phyloP scores from a whole-genome alignment of 768 basidiomycete species.

The Calocybe indica region DNA sequence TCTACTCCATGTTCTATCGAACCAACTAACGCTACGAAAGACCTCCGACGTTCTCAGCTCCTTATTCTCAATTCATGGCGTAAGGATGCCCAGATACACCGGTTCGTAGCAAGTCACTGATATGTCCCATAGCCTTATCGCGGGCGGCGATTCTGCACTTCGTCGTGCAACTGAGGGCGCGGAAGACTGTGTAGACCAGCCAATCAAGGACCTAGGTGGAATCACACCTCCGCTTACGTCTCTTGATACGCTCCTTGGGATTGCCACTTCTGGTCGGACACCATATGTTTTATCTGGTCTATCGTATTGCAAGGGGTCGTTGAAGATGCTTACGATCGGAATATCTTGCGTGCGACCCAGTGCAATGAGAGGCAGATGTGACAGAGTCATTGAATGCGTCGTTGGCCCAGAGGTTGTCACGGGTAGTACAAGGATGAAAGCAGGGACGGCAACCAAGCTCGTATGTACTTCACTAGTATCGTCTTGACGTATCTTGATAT shows the following conservation, averaged over 20 bases:
- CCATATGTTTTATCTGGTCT: constrained; percentile 29
- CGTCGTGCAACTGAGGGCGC: constrained; percentile 23
- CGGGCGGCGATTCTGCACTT: constrained; percentile 23
- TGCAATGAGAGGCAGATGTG: constrained; percentile 17
- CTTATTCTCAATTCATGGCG: constrained; percentile 18
- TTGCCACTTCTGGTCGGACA: constrained; percentile 27
- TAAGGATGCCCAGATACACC: constrained; percentile 5
- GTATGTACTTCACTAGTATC: constrained; percentile 9
- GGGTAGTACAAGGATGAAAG: constrained; percentile 29
- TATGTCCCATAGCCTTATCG: constrained; percentile 11
- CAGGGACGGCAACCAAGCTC: constrained; percentile 32
- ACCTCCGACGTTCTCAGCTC: constrained; percentile 21
- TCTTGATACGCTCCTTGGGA: constrained; percentile 26
- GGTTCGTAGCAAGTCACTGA: background rate
- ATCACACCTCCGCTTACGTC: constrained; percentile 16
- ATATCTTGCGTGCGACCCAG: constrained; percentile 22
- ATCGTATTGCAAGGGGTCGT: constrained; percentile 12
- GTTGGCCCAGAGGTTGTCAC: constrained; percentile 26
- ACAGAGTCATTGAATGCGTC: constrained; percentile 21
- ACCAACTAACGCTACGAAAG: constrained; percentile 4
- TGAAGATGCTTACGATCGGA: constrained; percentile 22
- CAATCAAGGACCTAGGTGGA: constrained; percentile 17
- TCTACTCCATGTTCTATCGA: background rate
- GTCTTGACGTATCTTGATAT: background rate
- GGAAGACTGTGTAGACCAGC: constrained; percentile 22